Evolutionary conservation across 768 basidiomycete species (phyloP), one percentile per base, ranked within the genome.

Genomic region (Suillus hirtellus): DNA sequence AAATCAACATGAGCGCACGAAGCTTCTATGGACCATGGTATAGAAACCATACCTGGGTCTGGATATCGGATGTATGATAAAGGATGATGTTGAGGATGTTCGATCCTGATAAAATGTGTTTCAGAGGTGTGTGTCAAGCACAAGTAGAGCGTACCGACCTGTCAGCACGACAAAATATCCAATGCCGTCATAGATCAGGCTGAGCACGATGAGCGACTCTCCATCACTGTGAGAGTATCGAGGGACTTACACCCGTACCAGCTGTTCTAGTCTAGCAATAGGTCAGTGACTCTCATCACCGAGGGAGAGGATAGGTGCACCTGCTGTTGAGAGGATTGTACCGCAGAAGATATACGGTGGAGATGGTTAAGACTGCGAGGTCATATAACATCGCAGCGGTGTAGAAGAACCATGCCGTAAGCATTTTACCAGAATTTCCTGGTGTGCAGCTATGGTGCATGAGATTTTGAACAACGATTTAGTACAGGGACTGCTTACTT

Each of bases 101-200:
- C 71, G 77, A 76, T 14, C 74, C 85, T 86, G 58, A 3, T 21
- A 17, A 5, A 46, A n/a, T n/a, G n/a, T n/a, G n/a, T n/a, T 85
- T 68, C 19, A 86, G 84, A 0, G 43, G 27, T 43, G 15, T 49
- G 63, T 49, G 63, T 40, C 38, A 15, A 47, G 35, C n/a, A 9
- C 11, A 17, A 31, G 34, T 19, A 15, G n/a, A 63, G 27, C 11
- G 24, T 47, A 42, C 71, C n/a, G 65, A 84, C 84, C 77, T 31
- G 87, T 86, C 46, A 90, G 73, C 3, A 77, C 77, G 35, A 87
- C 67, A 62, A 89, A 85, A 69, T 88, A 89, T n/a, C 84, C 81
- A 27, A 90, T 73, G 35, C 89, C 89, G 65, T 90, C 87, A 61
- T 85, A 86, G 5, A 90, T 75, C 84, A 89, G 85, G 75, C 87